Conservation (phyloP, 2,329 filamentous ascomycete species). For the Penicillium sp. region DNA sequence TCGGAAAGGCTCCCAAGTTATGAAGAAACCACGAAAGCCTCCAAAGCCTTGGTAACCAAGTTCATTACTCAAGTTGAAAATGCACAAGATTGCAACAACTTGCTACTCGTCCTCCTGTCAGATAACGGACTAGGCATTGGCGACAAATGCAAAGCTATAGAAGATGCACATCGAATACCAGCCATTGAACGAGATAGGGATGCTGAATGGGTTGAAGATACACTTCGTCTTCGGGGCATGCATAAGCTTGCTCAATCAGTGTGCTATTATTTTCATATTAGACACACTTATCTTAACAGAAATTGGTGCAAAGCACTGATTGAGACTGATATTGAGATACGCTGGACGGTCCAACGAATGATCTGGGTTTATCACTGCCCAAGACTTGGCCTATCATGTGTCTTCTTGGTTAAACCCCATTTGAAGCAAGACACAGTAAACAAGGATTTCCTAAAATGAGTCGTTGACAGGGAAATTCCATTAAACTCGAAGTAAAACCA, state of each 20-base stretch:
- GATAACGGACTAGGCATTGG: not conserved
- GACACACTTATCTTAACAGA: not conserved
- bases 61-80: too few relatives aligned
- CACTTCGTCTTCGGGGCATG: not conserved
- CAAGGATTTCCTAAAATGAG: not conserved
- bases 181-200: not conserved
- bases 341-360: not conserved
- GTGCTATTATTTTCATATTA: not conserved
- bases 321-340: not conserved
- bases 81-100: too few relatives aligned
- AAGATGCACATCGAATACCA: not conserved
- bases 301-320: not conserved
- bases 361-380: not conserved
- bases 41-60: too few relatives aligned
- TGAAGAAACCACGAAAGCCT: not conserved
- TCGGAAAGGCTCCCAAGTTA: not conserved
- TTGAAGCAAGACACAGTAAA: not conserved
- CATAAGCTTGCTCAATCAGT: not conserved
- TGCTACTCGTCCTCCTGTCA: too few relatives aligned
- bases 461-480: not conserved
- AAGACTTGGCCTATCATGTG: not conserved
- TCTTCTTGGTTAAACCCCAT: not conserved
- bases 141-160: not conserved
- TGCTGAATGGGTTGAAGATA: not conserved
- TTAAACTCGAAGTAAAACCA: conserved; percentile 2